Evolutionary conservation across 2,329 filamentous ascomycete genomes (phyloP).

Genomic region (Balansia obtecta): DNA sequence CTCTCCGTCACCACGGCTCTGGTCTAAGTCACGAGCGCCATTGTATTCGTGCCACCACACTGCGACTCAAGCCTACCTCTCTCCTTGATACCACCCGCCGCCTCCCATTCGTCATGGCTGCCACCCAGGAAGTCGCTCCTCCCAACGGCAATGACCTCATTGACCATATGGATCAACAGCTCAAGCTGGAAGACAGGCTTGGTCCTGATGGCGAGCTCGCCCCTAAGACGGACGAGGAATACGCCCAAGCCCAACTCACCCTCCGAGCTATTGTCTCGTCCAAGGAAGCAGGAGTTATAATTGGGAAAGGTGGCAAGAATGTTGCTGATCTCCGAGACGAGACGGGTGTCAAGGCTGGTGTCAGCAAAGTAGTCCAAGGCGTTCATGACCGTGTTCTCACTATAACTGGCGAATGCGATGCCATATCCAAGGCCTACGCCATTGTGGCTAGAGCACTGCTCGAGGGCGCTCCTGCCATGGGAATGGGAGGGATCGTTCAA

Average conservation of each 20-base stretch:
- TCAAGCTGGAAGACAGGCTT: slow-evolving; percentile 54
- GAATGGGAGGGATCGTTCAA: slow-evolving; percentile 83
- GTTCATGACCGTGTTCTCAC: slow-evolving; percentile 96
- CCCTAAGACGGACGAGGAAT: slow-evolving; percentile 94
- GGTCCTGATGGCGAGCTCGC: slow-evolving; percentile 64
- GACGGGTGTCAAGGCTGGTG: slow-evolving; percentile 93
- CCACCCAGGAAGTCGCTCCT: slow-evolving; percentile 43
- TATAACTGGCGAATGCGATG: slow-evolving; percentile 79
- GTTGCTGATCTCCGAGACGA: slow-evolving; percentile 94
- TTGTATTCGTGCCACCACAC: background rate
- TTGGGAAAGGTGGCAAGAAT: slow-evolving; percentile 97
- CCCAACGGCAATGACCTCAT: slow-evolving; percentile 48
- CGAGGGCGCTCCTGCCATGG: slow-evolving; percentile 87
- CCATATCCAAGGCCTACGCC: slow-evolving; percentile 83
- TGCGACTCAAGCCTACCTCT: slow-evolving; percentile 6
- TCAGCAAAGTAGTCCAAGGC: slow-evolving; percentile 96
- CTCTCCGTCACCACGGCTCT: background rate
- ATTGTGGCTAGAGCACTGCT: slow-evolving; percentile 85
- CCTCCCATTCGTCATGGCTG: slow-evolving; percentile 38
- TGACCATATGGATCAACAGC: slow-evolving; percentile 50
- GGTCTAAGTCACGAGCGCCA: background rate
- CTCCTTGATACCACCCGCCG: background rate
- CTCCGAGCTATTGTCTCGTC: slow-evolving; percentile 96
- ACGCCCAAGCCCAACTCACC: slow-evolving; percentile 82
- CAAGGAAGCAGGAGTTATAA: slow-evolving; percentile 97